These are phyloP conservation scores for Ogataea nonfermentans DNA, from an alignment of 805 yeast species.

Conservation along the genomic window DNA sequence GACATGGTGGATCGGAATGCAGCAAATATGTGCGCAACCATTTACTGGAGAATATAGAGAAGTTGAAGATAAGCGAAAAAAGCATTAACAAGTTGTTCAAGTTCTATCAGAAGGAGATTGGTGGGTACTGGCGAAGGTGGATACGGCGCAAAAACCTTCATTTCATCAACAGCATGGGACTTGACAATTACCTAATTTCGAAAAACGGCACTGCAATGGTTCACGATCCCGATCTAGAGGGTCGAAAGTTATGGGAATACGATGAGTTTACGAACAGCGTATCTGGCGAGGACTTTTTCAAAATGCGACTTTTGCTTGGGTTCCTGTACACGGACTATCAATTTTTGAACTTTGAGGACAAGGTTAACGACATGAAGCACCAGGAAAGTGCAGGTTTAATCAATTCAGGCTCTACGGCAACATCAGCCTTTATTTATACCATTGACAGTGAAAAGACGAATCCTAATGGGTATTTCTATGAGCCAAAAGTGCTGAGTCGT, in stretches of 20 bases:
- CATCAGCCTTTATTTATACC: conserved; percentile 33
- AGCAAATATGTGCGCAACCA: conserved; percentile 55
- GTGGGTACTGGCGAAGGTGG: conserved; percentile 86
- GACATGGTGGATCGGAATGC: conserved; percentile 89
- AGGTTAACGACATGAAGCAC: conserved; percentile 15
- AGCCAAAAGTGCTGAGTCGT: conserved; percentile 62
- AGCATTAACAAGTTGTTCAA: conserved; percentile 43
- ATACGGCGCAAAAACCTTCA: conserved; percentile 40
- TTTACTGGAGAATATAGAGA: conserved; percentile 54
- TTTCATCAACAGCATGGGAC: conserved; percentile 22
- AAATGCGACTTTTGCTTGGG: conserved; percentile 58
- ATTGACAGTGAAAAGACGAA: conserved; percentile 30
- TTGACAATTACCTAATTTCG: conserved; percentile 13
- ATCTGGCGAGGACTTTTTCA: conserved; percentile 51
- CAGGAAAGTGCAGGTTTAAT: conserved; percentile 12
- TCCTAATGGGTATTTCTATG: conserved; percentile 50
- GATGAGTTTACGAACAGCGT: conserved; percentile 19
- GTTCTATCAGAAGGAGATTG: conserved; percentile 58
- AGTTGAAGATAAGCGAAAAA: conserved; percentile 35
- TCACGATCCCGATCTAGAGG: conserved; percentile 13
- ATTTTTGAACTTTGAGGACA: conserved; percentile 40
- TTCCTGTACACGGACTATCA: conserved; percentile 66
- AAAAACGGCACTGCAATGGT: conserved; percentile 9
- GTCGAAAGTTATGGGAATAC: conserved; percentile 15
- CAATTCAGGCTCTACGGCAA: conserved; percentile 38